Base-by-base conservation (phyloP, 2,329 filamentous ascomycete genomes). In the Hypoxylon sp. region DNA sequence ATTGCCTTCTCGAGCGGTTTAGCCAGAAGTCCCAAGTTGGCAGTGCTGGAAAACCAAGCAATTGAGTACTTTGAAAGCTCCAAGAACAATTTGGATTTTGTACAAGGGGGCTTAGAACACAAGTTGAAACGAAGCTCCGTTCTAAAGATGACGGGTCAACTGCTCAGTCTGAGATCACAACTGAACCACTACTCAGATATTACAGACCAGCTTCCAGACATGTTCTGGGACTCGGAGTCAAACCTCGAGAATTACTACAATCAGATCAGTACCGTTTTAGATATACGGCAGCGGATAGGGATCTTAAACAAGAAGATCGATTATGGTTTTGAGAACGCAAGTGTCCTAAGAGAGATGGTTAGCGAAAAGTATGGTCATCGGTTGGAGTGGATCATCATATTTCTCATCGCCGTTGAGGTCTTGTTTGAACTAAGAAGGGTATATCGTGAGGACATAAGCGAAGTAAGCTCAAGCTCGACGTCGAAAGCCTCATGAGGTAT, bases 181-280 rank as follows among this genome's bases (percentile, higher is more conserved):
- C 86, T 99, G 52, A 99, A 99, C 77, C 91, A 98, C 73, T 98
- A 98, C 82, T 97, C 93, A 1, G 96, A 98, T 80, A 87, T 99
- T 34, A 98, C 96, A 0, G 96, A 99, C 81, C 93, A 93, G 17
- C 86, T 98, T 17, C 96, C 96, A 0, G 96, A 99, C 80, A 89
- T 98, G 49, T 98, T 99, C 82, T 99, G 96, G 96, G 96, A 99
- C 79, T 91, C 96, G 74, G 94, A 98, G 79, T 88, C 98, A 1
- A 93, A 94, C 0, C 85, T 99, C 1, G 96, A 98, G 79, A 92
- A 91, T 30, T 98, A 98, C 81, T 99, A 98, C 79, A 94, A 97
- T 73, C 92, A 96, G 79, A 93, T 98, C 43, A 94, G 95, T 43
- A 89, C 91, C 60, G 93, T 94, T 0, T 86, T 99, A 36, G 96